phyloP scores from a whole-genome alignment of 2,329 filamentous ascomycete species.

The Penicillium sp. region DNA sequence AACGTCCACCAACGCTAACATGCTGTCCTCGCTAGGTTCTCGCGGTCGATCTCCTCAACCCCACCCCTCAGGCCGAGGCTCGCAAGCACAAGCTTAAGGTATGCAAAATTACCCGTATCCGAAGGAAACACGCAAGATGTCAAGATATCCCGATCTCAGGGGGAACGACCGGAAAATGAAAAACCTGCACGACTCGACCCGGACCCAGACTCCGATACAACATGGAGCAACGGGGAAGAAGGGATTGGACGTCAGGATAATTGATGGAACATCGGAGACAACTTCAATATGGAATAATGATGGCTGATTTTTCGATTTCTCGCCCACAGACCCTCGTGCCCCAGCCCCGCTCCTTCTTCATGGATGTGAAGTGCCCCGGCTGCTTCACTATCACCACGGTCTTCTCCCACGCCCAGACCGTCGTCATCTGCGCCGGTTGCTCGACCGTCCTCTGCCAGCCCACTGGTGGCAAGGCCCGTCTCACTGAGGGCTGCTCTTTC shows the following conservation, averaged over 20 bases:
- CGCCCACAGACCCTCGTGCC: slow-evolving; percentile 79
- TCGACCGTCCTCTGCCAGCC: slow-evolving; percentile 99
- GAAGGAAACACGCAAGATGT: slow-evolving; percentile 9
- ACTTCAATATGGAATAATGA: slow-evolving; percentile 3
- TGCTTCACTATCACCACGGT: slow-evolving; percentile 99
- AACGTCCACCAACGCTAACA: slow-evolving; percentile 20
- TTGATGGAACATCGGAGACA: not conserved
- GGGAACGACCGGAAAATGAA: not conserved
- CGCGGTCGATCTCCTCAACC: slow-evolving; percentile 99
- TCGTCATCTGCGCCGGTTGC: slow-evolving; percentile 99
- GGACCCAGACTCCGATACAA: slow-evolving; percentile 5
- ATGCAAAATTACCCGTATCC: slow-evolving; percentile 41
- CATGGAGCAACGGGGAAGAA: slow-evolving; percentile 4
- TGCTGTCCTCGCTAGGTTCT: slow-evolving; percentile 68
- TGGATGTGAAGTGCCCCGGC: slow-evolving; percentile 99
- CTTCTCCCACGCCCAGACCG: slow-evolving; percentile 99
- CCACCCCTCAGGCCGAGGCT: slow-evolving; percentile 92
- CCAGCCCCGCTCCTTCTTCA: slow-evolving; percentile 98
- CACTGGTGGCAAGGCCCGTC: slow-evolving; percentile 96
- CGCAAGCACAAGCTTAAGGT: slow-evolving; percentile 99
- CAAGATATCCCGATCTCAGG: slow-evolving; percentile 7
- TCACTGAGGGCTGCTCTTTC: slow-evolving; percentile 99
- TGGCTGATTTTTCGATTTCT: slow-evolving; percentile 8
- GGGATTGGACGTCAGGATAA: slow-evolving; percentile 2
- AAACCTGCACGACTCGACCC: slow-evolving; percentile 5